Evolutionary conservation across 2,329 filamentous ascomycete species (phyloP), one percentile per base, ranked within the genome.

Genomic region (Cadophora luteo-olivacea): DNA sequence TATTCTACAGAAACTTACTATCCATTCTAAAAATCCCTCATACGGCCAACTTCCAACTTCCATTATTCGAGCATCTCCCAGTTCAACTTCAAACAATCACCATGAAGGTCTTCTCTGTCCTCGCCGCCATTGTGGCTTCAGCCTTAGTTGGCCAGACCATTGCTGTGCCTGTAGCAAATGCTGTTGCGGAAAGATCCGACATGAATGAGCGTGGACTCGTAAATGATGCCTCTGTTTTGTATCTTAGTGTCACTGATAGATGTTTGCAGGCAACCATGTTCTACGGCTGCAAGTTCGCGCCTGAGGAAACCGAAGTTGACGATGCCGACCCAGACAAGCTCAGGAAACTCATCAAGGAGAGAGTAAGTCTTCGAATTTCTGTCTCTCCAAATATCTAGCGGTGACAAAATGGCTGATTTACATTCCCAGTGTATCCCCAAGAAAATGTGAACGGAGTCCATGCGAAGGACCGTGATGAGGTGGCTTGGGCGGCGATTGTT

Each of bases 221-320:
- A 9, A 49, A 19, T 45, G 14, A 45, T 19, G 16, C 4, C 16
- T 45, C 12, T 14, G 5, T 5, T 29, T 29, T 29, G 29, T 5
- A 5, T 29, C 3, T 5, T 29, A 29, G 29, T 29, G 5, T 29
- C 5, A 29, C 29, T 29, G 29, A 29, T 5, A 29, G 3, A 29
- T 29, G 3, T 29, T 5, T 49, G 19, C 45, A 49, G 45, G 45
- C 45, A 7, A 49, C 45, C 19, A 49, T 49, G 45, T 49, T 49
- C 45, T 49, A 49, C n/a, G 45, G 45, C n/a, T 49, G 45, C 45
- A 49, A 49, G n/a, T 49, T 49, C 22, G 45, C 45, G 22, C 45
- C 45, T 3, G 45, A 49, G 45, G 45, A 49, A 7, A 22, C 45
- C 22, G 45, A 49, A 19, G 45, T 49, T 4, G n/a, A 49, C 7